Conservation (phyloP, 345 rosid genomes). For the Sisymbrium altissimum region DNA sequence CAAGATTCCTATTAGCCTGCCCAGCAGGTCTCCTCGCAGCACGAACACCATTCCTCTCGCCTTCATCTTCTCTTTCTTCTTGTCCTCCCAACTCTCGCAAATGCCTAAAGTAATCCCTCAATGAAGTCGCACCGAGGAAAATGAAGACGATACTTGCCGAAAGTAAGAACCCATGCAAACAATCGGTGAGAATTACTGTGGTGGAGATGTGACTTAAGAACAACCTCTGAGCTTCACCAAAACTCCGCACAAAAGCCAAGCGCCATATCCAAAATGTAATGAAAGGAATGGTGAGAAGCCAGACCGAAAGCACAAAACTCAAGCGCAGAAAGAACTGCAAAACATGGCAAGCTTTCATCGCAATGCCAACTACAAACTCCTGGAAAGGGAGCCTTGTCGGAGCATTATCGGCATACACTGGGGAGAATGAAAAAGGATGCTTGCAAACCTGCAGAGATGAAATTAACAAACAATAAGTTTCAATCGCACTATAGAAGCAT, state of each 20-base stretch:
- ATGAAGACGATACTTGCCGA: constrained; percentile 97
- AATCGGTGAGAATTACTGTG: constrained; percentile 85
- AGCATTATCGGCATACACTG: constrained; percentile 95
- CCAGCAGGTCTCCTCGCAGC: constrained; percentile 71
- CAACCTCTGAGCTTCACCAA: constrained; percentile 89
- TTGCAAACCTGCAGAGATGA: constrained; percentile 72
- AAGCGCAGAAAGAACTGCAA: constrained; percentile 89
- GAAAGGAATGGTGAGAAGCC: constrained; percentile 95
- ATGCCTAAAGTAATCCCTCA: constrained; percentile 95
- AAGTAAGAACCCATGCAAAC: constrained; percentile 95
- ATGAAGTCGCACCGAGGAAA: constrained; percentile 93
- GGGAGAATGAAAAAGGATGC: constrained; percentile 94
- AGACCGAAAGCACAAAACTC: constrained; percentile 89
- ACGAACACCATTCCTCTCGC: constrained; percentile 88
- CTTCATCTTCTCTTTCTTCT: constrained; percentile 93
- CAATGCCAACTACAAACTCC: constrained; percentile 95
- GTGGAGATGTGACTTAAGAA: constrained; percentile 89
- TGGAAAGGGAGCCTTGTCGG: constrained; percentile 97
- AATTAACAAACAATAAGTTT: not conserved
- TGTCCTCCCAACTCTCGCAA: constrained; percentile 92
- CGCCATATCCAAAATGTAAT: constrained; percentile 98
- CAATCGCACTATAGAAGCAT: not conserved
- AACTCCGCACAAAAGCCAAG: constrained; percentile 86
- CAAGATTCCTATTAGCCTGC: constrained; percentile 73
- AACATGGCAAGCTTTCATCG: constrained; percentile 92